A percentile compares a stretch with the other conserved stretches of the same genome.
phyloP scores from a whole-genome alignment of 257 asterid genomes.

The Salvia splendens region DNA sequence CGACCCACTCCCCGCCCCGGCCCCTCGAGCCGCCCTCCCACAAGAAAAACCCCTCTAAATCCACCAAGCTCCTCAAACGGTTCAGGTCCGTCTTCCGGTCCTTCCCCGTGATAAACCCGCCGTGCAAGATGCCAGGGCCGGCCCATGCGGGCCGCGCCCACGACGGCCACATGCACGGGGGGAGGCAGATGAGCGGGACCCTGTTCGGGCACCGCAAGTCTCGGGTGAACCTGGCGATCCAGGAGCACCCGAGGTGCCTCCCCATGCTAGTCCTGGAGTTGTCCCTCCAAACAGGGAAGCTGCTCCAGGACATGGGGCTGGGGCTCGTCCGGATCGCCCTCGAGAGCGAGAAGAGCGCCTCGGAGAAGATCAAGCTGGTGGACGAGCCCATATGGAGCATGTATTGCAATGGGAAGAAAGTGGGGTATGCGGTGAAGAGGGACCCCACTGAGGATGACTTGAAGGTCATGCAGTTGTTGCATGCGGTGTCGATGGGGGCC shows the following conservation, averaged over 20 bases:
- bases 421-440: constrained; percentile 76
- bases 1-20: constrained; percentile 38
- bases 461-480: constrained; percentile 66
- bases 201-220: constrained; percentile 72
- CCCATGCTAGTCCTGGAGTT: constrained; percentile 78
- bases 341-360: constrained; percentile 67
- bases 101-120: constrained; percentile 77
- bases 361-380: constrained; percentile 61
- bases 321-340: constrained; percentile 83
- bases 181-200: constrained; percentile 83
- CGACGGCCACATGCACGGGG: constrained; percentile 72
- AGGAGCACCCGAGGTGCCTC: constrained; percentile 68
- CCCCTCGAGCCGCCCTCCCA: constrained; percentile 49
- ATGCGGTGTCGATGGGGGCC: constrained; percentile 87
- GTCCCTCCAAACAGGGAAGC: constrained; percentile 75
- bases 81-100: constrained; percentile 73
- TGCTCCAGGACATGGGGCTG: constrained; percentile 85
- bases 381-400: constrained; percentile 91
- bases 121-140: constrained; percentile 80
- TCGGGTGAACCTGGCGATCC: constrained; percentile 69
- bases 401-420: constrained; percentile 76
- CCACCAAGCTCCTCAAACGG: constrained; percentile 61
- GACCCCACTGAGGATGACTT: constrained; percentile 75
- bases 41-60: constrained; percentile 51
- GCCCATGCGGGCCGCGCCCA: constrained; percentile 44